These are phyloP conservation scores for Penicillium psychrosexuale DNA, from an alignment of 2,329 filamentous ascomycete species.

Conservation along the genomic window DNA sequence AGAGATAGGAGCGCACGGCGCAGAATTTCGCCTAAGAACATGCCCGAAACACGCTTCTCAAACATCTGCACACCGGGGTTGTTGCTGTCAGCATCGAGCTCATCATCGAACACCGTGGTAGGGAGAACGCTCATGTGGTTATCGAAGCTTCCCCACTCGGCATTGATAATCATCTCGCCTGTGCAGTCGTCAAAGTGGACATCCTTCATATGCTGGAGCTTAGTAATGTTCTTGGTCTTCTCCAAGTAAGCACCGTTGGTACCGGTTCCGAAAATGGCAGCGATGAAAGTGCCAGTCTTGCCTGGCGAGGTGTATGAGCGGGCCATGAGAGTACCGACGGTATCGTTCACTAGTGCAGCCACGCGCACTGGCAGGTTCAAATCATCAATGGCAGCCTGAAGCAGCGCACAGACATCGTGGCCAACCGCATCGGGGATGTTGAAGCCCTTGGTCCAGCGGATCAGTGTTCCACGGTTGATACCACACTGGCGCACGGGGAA, in stretches of 20 bases:
- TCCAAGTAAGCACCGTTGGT: conserved; percentile 98
- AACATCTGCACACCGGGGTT: conserved; percentile 98
- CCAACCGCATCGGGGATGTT: conserved; percentile 93
- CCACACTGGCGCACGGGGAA: conserved; percentile 93
- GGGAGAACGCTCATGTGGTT: conserved; percentile 87
- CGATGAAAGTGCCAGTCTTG: conserved; percentile 81
- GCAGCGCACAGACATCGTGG: conserved; percentile 86
- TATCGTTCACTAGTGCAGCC: conserved; percentile 95
- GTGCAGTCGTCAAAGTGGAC: conserved; percentile 69
- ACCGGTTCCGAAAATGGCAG: conserved; percentile 94
- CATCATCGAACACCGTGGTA: conserved; percentile 75
- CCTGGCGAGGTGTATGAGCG: conserved; percentile 91
- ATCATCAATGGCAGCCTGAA: conserved; percentile 85
- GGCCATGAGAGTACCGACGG: conserved; percentile 95
- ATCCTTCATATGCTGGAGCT: conserved; percentile 59
- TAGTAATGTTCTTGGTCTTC: conserved; percentile 80
- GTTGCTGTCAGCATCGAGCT: conserved; percentile 73
- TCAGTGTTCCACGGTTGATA: conserved; percentile 91
- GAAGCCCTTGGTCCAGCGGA: conserved; percentile 98
- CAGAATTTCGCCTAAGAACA: conserved; percentile 95
- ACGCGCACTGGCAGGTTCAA: conserved; percentile 86
- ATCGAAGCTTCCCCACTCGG: conserved; percentile 98
- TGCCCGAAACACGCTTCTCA: conserved; percentile 95
- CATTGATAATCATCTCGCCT: conserved; percentile 96
- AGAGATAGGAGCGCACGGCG: conserved; percentile 72